Percentiles rank a stretch among this genome's conserved stretches.
Evolutionary conservation across 768 basidiomycete genomes (phyloP).

Genomic region (Panellus pusillus): DNA sequence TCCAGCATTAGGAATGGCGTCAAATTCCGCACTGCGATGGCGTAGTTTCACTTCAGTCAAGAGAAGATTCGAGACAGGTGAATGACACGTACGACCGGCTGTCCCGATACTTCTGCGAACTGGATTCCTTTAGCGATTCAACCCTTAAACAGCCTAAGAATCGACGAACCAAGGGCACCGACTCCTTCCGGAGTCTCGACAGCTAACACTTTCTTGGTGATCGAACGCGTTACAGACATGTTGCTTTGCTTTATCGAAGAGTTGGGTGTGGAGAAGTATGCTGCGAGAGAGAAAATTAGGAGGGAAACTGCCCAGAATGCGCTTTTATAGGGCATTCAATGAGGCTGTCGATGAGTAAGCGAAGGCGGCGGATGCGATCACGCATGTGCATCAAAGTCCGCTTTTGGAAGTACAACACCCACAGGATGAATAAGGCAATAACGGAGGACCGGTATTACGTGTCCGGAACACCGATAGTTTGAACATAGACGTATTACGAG

Average conservation of each 20-base stretch:
- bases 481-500: no score
- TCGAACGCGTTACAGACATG: constrained; percentile 58
- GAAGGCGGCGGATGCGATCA: no score
- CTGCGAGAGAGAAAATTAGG: constrained; percentile 13
- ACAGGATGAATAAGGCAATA: not conserved
- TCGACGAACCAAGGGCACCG: not conserved
- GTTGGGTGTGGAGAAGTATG: constrained; percentile 12
- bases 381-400: not conserved
- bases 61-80: not conserved
- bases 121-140: constrained; percentile 44
- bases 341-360: not conserved
- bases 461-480: no score
- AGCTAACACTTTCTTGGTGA: constrained; percentile 76
- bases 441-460: no score
- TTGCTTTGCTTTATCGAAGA: not conserved
- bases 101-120: constrained; percentile 89
- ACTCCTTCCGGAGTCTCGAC: constrained; percentile 66
- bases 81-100: constrained; percentile 30
- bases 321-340: constrained; percentile 11
- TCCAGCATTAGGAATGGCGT: constrained; percentile 92
- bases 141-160: constrained; percentile 26
- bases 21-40: constrained; percentile 61
- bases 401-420: constrained; percentile 3
- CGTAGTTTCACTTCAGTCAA: not conserved
- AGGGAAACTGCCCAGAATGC: constrained; percentile 3